A percentile compares a stretch with the other conserved stretches of the same genome.
Evolutionary conservation across 1,284 basidiomycete genomes (phyloP).

Genomic region (Chondrostereum purpureum): DNA sequence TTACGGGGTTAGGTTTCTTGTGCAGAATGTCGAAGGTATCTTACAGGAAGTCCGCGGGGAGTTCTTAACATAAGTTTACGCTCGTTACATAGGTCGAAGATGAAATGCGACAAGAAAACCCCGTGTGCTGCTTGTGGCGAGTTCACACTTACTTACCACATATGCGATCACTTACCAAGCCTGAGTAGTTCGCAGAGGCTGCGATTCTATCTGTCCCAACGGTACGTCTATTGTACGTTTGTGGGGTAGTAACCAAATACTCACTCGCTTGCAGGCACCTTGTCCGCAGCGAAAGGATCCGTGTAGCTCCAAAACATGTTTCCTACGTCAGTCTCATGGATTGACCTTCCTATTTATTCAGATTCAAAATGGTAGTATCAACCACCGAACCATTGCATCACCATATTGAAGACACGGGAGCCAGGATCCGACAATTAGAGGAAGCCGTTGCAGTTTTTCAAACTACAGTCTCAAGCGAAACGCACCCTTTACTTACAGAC

Average conservation of each 20-base stretch:
- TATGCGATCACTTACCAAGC: not conserved
- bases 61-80: not conserved
- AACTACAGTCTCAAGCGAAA: constrained; percentile 32
- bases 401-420: constrained; percentile 44
- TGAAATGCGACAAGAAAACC: not conserved
- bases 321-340: no score
- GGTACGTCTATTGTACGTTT: constrained; percentile 11
- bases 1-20: not conserved
- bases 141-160: not conserved
- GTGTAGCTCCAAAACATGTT: no score
- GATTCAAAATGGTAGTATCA: no score
- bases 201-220: constrained; percentile 13
- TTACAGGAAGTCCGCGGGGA: not conserved
- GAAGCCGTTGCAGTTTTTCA: constrained; percentile 44
- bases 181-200: constrained; percentile 9
- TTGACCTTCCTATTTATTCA: no score
- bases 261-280: constrained; percentile 13
- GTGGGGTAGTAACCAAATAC: not conserved
- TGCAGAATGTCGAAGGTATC: constrained; percentile 1
- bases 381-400: constrained; percentile 41
- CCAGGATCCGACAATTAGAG: constrained; percentile 42
- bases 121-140: not conserved
- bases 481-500: constrained; percentile 41
- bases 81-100: not conserved
- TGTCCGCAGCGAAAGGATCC: constrained; percentile 19